These are phyloP conservation scores for Arctium minus DNA, from an alignment of 129 eudicot genomes.

Conservation along the genomic window DNA sequence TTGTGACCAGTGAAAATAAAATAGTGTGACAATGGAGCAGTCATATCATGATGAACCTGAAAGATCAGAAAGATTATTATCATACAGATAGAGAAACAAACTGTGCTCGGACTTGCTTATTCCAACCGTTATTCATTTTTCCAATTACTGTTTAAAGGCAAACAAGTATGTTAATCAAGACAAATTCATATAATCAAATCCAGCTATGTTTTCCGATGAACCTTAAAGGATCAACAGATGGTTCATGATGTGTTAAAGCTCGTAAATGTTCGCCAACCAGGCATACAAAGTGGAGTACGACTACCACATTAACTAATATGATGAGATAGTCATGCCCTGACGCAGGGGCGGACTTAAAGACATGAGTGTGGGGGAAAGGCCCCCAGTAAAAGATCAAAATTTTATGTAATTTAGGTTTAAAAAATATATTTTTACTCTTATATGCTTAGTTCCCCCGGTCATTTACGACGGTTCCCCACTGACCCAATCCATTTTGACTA, in stretches of 20 bases:
- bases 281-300: neutral
- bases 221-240: neutral
- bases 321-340: no score
- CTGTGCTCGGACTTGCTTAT: neutral
- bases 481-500: no score
- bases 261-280: neutral
- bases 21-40: constrained; percentile 84
- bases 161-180: neutral
- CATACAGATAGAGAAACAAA: neutral
- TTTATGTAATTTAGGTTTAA: no score
- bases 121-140: neutral
- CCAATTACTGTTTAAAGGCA: neutral
- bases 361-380: no score
- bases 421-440: no score
- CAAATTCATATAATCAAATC: neutral
- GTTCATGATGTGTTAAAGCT: neutral
- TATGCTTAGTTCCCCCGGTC: no score
- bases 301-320: no score
- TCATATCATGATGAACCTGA: constrained; percentile 94
- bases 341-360: no score
- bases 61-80: constrained; percentile 11
- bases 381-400: no score
- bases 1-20: constrained; percentile 93
- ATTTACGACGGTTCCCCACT: no score
- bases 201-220: neutral